Base-by-base conservation (phyloP, 1,139 yeast species). In the Geotrichum restrictum region DNA sequence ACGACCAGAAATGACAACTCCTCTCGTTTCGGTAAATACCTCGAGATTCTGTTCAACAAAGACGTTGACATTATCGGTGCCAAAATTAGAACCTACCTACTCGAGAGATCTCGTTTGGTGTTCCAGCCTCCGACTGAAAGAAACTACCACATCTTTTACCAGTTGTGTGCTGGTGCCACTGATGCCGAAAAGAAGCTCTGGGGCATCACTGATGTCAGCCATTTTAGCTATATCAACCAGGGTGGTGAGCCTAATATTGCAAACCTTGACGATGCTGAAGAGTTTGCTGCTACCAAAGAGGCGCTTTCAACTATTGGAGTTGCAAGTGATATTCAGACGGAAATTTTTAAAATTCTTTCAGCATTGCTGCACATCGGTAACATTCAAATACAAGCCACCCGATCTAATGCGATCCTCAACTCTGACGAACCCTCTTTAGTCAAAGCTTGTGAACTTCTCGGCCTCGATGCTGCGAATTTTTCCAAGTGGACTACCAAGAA, bases 1-100 rank as follows among this genome's bases (percentile, higher is more conserved):
- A 93, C 98, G 3, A 89, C 96, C 2, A 82, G 98, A 74, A 93
- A 93, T 68, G 98, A 93, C 70, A 93, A 93, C 70, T 93, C 98
- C 39, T 91, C 98, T 18, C 83, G 98, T 69, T 93, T 93, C 67
- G 98, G 98, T 67, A 93, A 93, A 70, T 93, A 93, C 67, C 77
- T 93, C 65, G 98, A 93, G 71, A 93, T 93, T 61, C 74, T 88
- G 61, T 93, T 93, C 66, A 85, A 89, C 69, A 70, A 77, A 37
- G 68, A 79, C 31, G 81, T 86, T 13, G 80, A 88, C 45, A 93
- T 93, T 64, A 85, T 88, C 62, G 98, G 98, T 64, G 98, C 98
- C 8, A 79, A 93, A 63, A 87, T 93, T 57, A 80, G 97, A 71
- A 93, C 98, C 0, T 93, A 91, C 67, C 76, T 93, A 60, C 78